phyloP scores from a whole-genome alignment of 192 early-diverging fungal species.

The Backusella tarrabulga region DNA sequence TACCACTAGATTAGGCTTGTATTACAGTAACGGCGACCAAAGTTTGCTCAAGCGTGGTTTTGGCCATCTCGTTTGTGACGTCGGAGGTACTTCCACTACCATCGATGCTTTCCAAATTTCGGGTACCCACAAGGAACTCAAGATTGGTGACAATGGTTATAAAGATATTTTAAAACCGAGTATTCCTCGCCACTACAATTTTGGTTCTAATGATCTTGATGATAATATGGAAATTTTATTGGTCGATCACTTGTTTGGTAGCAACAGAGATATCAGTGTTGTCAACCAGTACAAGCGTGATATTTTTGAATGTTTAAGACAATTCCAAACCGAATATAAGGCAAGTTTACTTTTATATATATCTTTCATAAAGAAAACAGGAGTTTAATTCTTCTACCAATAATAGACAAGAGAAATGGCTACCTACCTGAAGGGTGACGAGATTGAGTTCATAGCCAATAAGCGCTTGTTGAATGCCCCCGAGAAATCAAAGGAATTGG shows the following conservation, averaged over 20 bases:
- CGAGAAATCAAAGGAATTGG: not conserved
- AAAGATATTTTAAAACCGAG: not conserved
- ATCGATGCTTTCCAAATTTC: not conserved
- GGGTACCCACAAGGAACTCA: not conserved
- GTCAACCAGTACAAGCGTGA: not conserved
- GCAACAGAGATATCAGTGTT: not conserved
- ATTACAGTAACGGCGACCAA: not conserved
- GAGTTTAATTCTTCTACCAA: not conserved
- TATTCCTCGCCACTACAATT: not conserved
- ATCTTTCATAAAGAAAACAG: not conserved
- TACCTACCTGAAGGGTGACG: not conserved
- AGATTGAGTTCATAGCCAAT: not conserved
- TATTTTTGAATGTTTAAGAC: constrained; percentile 4
- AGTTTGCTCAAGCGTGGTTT: not conserved
- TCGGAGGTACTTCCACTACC: not conserved
- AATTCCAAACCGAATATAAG: not conserved
- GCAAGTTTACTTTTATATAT: not conserved
- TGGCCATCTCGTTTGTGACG: not conserved
- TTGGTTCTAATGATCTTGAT: not conserved
- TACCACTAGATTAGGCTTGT: not conserved
- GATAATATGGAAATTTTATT: not conserved
- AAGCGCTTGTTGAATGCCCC: not conserved
- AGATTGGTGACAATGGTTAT: not conserved
- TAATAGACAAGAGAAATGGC: not conserved
- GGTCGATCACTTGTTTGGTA: not conserved